A percentile compares a stretch with the other conserved stretches of the same genome.
These are phyloP conservation scores for Harrya chromipes DNA, from an alignment of 768 basidiomycete species.

Conservation along the genomic window DNA sequence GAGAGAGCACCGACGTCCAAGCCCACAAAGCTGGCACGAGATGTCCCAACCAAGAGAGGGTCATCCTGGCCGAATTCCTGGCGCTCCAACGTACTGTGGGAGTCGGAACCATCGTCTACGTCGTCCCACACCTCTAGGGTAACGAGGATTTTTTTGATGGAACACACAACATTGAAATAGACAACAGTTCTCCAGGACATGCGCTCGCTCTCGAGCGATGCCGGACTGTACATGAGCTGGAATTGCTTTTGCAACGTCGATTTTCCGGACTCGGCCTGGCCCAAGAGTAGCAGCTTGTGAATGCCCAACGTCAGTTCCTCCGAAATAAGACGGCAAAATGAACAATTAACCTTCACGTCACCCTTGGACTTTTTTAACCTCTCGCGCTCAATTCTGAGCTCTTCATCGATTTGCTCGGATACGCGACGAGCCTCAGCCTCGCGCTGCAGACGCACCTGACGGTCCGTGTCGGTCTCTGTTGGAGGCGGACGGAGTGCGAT, in stretches of 20 bases:
- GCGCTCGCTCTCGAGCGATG: conserved; percentile 65
- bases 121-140: conserved; percentile 65
- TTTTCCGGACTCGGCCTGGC: conserved; percentile 78
- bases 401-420: conserved; percentile 81
- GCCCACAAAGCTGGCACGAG: conserved; percentile 9
- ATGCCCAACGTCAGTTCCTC: conserved; percentile 20
- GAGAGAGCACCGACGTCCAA: conserved; percentile 7
- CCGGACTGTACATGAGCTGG: conserved; percentile 77
- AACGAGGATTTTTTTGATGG: conserved; percentile 64
- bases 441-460: conserved; percentile 52
- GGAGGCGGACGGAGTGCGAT: conserved; percentile 61
- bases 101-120: conserved; percentile 49
- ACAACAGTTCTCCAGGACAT: conserved; percentile 70
- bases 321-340: background rate
- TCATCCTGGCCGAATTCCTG: conserved; percentile 31
- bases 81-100: conserved; percentile 32
- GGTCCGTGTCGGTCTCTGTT: conserved; percentile 64
- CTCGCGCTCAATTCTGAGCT: conserved; percentile 68
- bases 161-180: conserved; percentile 73
- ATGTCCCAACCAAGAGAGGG: conserved; percentile 12
- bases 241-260: conserved; percentile 77
- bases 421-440: conserved; percentile 75
- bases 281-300: conserved; percentile 63
- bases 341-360: conserved; percentile 59
- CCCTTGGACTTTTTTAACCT: conserved; percentile 59